Evolutionary conservation across 2,329 filamentous ascomycete species (phyloP).

Genomic region (Penicillium sp.): DNA sequence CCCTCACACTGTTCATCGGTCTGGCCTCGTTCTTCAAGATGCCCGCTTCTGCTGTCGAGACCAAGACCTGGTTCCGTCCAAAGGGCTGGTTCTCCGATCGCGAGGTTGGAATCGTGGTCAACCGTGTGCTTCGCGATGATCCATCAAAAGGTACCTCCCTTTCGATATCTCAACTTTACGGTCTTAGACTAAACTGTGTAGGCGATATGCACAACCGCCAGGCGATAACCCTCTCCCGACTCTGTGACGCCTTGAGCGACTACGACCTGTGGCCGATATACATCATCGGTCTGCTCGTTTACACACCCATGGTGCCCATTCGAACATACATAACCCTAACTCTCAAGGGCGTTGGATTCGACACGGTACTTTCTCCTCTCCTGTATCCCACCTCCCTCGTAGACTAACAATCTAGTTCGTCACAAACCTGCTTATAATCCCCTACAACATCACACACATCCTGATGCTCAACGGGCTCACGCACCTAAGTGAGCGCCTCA

Average conservation of each 20-base stretch:
- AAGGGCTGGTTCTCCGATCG: constrained; percentile 66
- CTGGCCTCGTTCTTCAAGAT: constrained; percentile 60
- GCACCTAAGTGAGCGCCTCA: constrained; percentile 52
- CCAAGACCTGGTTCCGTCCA: constrained; percentile 59
- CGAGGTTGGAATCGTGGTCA: constrained; percentile 66
- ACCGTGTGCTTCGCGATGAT: constrained; percentile 63
- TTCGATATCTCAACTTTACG: not conserved
- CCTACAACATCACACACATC: constrained; percentile 43
- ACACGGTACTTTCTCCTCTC: constrained; percentile 39
- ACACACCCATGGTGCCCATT: constrained; percentile 58
- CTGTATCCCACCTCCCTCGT: not conserved
- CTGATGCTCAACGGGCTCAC: constrained; percentile 51
- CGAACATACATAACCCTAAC: constrained; percentile 64
- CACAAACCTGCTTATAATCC: constrained; percentile 67
- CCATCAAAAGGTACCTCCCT: constrained; percentile 56
- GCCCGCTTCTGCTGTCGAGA: constrained; percentile 58
- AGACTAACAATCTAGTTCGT: constrained; percentile 49
- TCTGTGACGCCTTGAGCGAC: constrained; percentile 61
- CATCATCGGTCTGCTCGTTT: constrained; percentile 57
- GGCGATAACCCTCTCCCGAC: constrained; percentile 54
- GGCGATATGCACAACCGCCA: constrained; percentile 65
- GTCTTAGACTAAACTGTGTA: not conserved
- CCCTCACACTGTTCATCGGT: constrained; percentile 59
- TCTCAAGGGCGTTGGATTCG: constrained; percentile 62
- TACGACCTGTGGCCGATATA: constrained; percentile 66